These are phyloP conservation scores for Aspergillus sojae DNA, from an alignment of 2,329 filamentous ascomycete genomes.

Conservation along the genomic window DNA sequence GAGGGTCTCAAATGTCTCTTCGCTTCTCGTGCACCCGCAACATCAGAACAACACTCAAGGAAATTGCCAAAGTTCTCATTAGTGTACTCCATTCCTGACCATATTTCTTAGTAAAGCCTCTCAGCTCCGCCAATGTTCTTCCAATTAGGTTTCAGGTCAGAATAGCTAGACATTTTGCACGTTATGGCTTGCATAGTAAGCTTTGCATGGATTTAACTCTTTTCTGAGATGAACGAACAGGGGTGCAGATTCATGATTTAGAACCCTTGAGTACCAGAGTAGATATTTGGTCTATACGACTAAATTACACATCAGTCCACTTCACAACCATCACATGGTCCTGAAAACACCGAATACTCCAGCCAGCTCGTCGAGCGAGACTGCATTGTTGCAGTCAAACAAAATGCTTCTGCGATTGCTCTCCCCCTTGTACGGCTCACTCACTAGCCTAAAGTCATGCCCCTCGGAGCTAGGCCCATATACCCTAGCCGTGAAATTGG, in stretches of 20 bases:
- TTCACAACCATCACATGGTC: neutral
- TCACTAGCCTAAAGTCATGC: conserved; percentile 9
- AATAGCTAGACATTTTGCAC: no score
- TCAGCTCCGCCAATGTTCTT: neutral
- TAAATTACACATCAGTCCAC: neutral
- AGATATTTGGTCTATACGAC: no score
- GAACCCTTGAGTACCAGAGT: no score
- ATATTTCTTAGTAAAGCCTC: neutral
- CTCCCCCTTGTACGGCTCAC: conserved; percentile 24
- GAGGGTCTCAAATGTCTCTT: no score
- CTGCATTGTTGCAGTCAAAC: conserved; percentile 25
- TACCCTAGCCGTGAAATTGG: conserved; percentile 27
- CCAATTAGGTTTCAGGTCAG: no score
- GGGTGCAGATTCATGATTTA: no score
- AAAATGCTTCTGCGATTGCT: conserved; percentile 26
- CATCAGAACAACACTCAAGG: neutral
- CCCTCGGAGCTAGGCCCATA: conserved; percentile 29
- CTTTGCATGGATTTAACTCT: no score
- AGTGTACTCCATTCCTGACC: neutral
- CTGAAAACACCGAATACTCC: conserved; percentile 21
- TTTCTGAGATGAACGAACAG: no score
- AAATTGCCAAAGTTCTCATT: neutral
- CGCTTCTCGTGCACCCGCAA: neutral
- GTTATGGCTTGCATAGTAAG: no score
- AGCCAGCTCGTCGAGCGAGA: conserved; percentile 28